Evolutionary conservation across 768 basidiomycete species (phyloP).

Genomic region (Lyophyllum decastes): DNA sequence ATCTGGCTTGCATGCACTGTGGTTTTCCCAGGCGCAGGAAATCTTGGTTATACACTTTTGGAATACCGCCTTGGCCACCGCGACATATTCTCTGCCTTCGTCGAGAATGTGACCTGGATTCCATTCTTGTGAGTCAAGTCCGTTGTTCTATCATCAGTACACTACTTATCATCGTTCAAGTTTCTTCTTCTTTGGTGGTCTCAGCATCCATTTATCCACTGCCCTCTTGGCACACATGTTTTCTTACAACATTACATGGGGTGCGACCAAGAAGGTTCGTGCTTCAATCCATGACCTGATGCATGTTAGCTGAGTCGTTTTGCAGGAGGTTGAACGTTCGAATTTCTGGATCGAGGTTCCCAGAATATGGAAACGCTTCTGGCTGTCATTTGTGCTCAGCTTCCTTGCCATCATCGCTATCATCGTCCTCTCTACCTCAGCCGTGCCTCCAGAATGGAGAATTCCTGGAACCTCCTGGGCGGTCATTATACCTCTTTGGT

Average conservation of each 20-base stretch:
- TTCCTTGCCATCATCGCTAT: constrained; percentile 53
- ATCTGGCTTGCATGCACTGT: constrained; percentile 75
- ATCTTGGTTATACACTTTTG: constrained; percentile 65
- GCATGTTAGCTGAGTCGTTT: not conserved
- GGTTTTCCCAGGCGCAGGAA: constrained; percentile 70
- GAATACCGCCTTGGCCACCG: constrained; percentile 69
- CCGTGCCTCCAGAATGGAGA: constrained; percentile 66
- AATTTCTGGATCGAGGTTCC: constrained; percentile 94
- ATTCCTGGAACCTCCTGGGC: constrained; percentile 70
- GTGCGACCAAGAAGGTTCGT: constrained; percentile 65
- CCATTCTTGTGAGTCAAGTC: constrained; percentile 71
- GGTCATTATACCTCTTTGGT: constrained; percentile 74
- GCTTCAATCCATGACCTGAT: not conserved
- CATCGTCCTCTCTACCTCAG: constrained; percentile 49
- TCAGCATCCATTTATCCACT: constrained; percentile 68
- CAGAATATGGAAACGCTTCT: constrained; percentile 78
- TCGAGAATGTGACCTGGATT: constrained; percentile 66
- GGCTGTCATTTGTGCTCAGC: constrained; percentile 60
- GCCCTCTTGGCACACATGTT: constrained; percentile 71
- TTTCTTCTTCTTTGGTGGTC: constrained; percentile 79
- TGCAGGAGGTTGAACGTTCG: constrained; percentile 79
- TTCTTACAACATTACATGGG: constrained; percentile 80
- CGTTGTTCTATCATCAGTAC: constrained; percentile 11
- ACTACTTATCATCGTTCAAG: constrained; percentile 30
- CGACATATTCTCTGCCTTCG: constrained; percentile 45